These are phyloP conservation scores for Parietichytrium sp. DNA, from an alignment of 108 stramenopile genomes.

Conservation along the genomic window DNA sequence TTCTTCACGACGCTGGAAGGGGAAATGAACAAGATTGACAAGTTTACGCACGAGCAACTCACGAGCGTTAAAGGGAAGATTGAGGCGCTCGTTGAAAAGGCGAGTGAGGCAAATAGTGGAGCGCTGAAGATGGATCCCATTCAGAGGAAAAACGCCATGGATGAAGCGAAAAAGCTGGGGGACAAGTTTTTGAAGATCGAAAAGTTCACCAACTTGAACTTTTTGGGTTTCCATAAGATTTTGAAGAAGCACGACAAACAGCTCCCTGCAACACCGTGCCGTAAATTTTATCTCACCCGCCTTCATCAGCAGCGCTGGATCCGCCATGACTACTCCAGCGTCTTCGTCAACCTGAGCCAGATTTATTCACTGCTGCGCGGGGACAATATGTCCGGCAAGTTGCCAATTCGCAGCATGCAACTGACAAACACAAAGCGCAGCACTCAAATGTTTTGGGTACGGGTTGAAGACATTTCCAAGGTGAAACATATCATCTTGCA, in stretches of 20 bases:
- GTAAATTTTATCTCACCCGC: constrained; percentile 78
- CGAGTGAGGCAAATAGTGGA: constrained; percentile 19
- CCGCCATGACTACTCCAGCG: constrained; percentile 83
- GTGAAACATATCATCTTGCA: constrained; percentile 84
- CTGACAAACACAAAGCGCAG: constrained; percentile 75
- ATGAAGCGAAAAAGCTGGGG: constrained; percentile 37
- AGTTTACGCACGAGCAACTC: constrained; percentile 74
- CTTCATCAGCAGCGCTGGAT: constrained; percentile 94
- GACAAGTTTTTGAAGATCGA: constrained; percentile 71
- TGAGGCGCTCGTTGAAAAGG: constrained; percentile 40
- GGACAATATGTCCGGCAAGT: constrained; percentile 74
- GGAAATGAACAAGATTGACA: constrained; percentile 78
- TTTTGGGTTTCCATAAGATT: constrained; percentile 94
- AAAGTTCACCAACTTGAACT: constrained; percentile 93
- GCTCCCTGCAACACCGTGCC: constrained; percentile 78
- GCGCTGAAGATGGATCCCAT: constrained; percentile 39
- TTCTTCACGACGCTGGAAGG: constrained; percentile 77
- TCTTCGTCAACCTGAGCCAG: constrained; percentile 77
- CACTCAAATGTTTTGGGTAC: constrained; percentile 95
- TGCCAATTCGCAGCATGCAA: constrained; percentile 63
- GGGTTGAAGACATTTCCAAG: constrained; percentile 81
- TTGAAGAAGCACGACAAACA: constrained; percentile 94
- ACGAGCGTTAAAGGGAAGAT: constrained; percentile 45
- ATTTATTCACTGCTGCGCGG: constrained; percentile 71
- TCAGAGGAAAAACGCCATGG: not conserved